phyloP scores from a whole-genome alignment of 306 rosid genomes.

The Castanospermum australe region DNA sequence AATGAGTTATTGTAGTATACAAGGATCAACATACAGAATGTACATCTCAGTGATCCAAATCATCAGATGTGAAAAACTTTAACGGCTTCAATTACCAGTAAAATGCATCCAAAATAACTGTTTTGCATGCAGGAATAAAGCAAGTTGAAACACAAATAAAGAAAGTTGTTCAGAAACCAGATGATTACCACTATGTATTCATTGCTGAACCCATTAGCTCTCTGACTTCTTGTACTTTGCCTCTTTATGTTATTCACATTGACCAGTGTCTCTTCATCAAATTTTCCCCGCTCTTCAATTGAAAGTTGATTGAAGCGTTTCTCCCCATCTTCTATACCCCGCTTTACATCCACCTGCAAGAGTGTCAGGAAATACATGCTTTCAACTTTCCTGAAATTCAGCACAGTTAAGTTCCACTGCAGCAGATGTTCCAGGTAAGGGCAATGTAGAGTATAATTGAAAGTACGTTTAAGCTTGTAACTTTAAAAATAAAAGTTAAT shows the following conservation, averaged over 20 bases:
- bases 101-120: neutral
- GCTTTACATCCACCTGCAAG: conserved; percentile 55
- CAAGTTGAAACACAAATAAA: conserved; percentile 1
- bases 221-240: conserved; percentile 51
- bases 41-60: neutral
- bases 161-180: neutral
- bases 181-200: conserved; percentile 89
- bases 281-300: conserved; percentile 74
- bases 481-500: neutral
- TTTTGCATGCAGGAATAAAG: conserved; percentile 10
- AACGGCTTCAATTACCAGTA: neutral
- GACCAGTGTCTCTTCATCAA: conserved; percentile 73
- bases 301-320: conserved; percentile 71
- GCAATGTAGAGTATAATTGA: neutral
- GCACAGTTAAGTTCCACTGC: too few relatives aligned
- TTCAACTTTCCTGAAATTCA: neutral
- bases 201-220: conserved; percentile 64
- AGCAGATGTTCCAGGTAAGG: neutral
- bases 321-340: conserved; percentile 70
- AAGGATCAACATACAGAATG: neutral
- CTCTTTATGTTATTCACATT: conserved; percentile 65
- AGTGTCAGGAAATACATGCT: neutral
- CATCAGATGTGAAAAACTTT: neutral
- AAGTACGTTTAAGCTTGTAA: neutral
- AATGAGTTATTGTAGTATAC: neutral